Conservation (phyloP, 2,329 filamentous ascomycete genomes). For the Pseudofabraea citricarpa region DNA sequence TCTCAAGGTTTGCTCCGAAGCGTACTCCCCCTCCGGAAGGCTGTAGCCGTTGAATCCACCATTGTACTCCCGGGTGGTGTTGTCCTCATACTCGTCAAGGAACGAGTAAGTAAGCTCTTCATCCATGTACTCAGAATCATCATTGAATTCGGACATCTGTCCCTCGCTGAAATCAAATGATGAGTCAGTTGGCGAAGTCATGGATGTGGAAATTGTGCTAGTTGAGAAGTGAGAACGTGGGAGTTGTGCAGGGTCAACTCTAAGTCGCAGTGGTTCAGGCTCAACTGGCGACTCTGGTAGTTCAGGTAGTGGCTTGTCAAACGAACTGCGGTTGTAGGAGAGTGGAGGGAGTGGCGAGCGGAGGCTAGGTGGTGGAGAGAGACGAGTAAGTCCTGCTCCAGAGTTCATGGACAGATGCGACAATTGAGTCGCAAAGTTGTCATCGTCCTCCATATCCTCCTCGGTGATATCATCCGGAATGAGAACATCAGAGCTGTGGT, state of each 20-base stretch:
- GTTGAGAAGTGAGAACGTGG: slow-evolving; percentile 23
- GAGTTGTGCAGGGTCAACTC: not conserved
- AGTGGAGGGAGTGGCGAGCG: slow-evolving; percentile 7
- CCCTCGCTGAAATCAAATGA: slow-evolving; percentile 18
- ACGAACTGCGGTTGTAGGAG: slow-evolving; percentile 4
- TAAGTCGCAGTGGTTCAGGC: not conserved
- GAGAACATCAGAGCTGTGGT: slow-evolving; percentile 26
- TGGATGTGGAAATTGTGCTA: slow-evolving; percentile 21
- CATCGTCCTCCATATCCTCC: slow-evolving; percentile 48
- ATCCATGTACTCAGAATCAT: slow-evolving; percentile 12
- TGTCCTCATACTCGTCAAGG: slow-evolving; percentile 6
- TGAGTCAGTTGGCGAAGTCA: slow-evolving; percentile 20
- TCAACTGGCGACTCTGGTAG: slow-evolving; percentile 13
- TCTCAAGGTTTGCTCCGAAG: slow-evolving; percentile 13
- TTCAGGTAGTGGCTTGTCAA: slow-evolving; percentile 22
- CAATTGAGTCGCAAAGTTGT: slow-evolving; percentile 51
- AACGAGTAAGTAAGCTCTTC: slow-evolving; percentile 20
- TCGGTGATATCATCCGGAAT: slow-evolving; percentile 45
- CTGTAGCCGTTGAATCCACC: slow-evolving; percentile 17
- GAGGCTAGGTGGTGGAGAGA: slow-evolving; percentile 20
- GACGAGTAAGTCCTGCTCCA: slow-evolving; percentile 15
- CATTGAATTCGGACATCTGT: slow-evolving; percentile 12
- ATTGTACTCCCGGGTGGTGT: not conserved
- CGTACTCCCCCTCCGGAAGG: slow-evolving; percentile 15
- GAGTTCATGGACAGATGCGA: slow-evolving; percentile 14